Evolutionary conservation across 805 yeast genomes (phyloP).

Genomic region (Candida maesae): DNA sequence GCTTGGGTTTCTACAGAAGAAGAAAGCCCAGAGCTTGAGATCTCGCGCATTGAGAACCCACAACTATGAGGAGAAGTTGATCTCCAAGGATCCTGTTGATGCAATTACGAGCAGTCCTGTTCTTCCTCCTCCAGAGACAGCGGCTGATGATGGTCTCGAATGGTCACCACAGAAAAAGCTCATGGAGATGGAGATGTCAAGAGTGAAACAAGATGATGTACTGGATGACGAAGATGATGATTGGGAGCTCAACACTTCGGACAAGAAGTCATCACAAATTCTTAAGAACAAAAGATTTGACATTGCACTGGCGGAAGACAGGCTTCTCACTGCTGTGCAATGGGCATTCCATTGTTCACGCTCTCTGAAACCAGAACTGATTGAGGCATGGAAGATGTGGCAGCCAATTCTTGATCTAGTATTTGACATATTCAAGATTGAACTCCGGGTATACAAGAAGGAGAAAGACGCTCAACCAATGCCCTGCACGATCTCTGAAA

Average conservation of each 20-base stretch:
- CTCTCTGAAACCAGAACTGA: constrained; percentile 9
- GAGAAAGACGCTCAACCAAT: neutral
- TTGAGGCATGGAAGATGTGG: constrained; percentile 24
- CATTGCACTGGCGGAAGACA: constrained; percentile 17
- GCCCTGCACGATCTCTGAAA: neutral
- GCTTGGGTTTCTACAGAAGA: constrained; percentile 11
- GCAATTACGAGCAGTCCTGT: neutral
- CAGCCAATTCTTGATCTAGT: constrained; percentile 16
- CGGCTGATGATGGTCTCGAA: neutral
- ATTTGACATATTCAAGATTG: constrained; percentile 17
- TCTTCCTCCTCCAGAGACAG: neutral
- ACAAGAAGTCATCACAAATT: constrained; percentile 21
- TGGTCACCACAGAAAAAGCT: constrained; percentile 25
- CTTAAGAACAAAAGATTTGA: constrained; percentile 27
- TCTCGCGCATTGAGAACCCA: constrained; percentile 9
- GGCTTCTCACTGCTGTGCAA: constrained; percentile 27
- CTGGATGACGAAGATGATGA: constrained; percentile 9
- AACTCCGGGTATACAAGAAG: constrained; percentile 9
- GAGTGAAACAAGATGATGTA: neutral
- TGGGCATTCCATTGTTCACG: constrained; percentile 31
- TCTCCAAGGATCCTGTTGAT: neutral
- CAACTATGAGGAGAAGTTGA: constrained; percentile 12
- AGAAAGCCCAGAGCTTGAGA: constrained; percentile 8
- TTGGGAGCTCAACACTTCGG: constrained; percentile 9
- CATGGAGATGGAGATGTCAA: constrained; percentile 9